These are phyloP conservation scores for Cryptococcus sp. DNA, from an alignment of 1,284 basidiomycete species.

Conservation along the genomic window DNA sequence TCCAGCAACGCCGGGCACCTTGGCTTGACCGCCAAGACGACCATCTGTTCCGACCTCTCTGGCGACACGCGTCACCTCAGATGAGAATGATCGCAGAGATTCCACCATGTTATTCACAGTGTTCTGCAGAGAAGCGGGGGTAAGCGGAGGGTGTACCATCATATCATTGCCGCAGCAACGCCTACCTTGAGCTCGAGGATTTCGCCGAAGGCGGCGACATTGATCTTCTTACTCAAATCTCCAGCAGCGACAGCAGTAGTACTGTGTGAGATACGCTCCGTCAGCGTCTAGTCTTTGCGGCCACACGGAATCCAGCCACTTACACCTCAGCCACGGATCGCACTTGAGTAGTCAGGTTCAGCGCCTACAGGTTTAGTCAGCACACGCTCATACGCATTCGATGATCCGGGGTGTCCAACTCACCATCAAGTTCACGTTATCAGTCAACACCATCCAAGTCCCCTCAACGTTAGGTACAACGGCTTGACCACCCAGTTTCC, in stretches of 20 bases:
- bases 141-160: conserved; percentile 28
- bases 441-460: conserved; percentile 90
- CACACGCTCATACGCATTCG: not conserved
- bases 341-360: conserved; percentile 91
- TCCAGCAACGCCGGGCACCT: conserved; percentile 79
- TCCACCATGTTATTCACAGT: conserved; percentile 49
- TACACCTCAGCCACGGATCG: conserved; percentile 88
- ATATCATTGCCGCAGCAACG: not conserved
- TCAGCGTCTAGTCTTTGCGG: not conserved
- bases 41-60: conserved; percentile 94
- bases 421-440: conserved; percentile 75
- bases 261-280: conserved; percentile 10
- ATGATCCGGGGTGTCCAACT: not conserved
- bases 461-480: conserved; percentile 81
- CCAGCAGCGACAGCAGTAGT: conserved; percentile 97
- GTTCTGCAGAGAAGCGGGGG: conserved; percentile 22
- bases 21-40: conserved; percentile 89
- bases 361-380: conserved; percentile 25
- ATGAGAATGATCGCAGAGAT: conserved; percentile 55
- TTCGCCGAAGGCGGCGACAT: conserved; percentile 94
- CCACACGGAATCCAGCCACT: not conserved
- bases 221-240: conserved; percentile 82
- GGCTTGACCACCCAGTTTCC: conserved; percentile 92
- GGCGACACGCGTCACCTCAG: conserved; percentile 70
- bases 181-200: conserved; percentile 78